These are phyloP conservation scores for Aquilaria agallochum DNA, from an alignment of 441 rosid genomes.

Conservation along the genomic window DNA sequence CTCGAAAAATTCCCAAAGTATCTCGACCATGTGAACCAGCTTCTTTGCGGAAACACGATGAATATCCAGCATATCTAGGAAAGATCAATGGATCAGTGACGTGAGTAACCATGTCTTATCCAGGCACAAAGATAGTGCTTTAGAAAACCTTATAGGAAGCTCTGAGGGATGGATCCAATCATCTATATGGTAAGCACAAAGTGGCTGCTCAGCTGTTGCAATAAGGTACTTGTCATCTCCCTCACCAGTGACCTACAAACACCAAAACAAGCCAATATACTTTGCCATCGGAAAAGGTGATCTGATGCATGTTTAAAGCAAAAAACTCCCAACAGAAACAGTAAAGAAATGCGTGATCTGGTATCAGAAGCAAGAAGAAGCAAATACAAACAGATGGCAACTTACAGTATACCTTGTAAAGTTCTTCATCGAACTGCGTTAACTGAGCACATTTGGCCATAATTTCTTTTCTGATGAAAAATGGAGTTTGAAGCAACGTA, in stretches of 20 bases:
- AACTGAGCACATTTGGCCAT: slow-evolving; percentile 96
- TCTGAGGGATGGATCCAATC: slow-evolving; percentile 93
- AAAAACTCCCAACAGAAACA: no score
- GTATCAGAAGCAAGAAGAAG: no score
- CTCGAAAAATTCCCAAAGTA: slow-evolving; percentile 67
- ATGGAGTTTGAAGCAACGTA: slow-evolving; percentile 77
- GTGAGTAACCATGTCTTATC: not conserved
- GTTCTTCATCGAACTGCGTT: slow-evolving; percentile 94
- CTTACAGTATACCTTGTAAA: slow-evolving; percentile 61
- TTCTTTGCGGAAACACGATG: slow-evolving; percentile 75
- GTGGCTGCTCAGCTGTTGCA: slow-evolving; percentile 94
- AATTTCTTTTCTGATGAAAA: slow-evolving; percentile 86
- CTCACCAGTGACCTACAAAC: slow-evolving; percentile 77
- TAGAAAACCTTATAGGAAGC: slow-evolving; percentile 66
- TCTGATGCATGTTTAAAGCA: no score
- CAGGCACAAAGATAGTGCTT: not conserved
- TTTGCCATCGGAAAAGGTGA: no score
- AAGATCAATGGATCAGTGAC: not conserved
- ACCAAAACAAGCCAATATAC: slow-evolving; percentile 3
- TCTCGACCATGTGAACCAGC: slow-evolving; percentile 86
- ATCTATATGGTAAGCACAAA: slow-evolving; percentile 80
- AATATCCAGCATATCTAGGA: slow-evolving; percentile 79
- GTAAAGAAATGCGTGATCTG: no score
- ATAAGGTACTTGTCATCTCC: slow-evolving; percentile 97
- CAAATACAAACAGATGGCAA: not conserved